Conservation (phyloP, 2,329 filamentous ascomycete species). For the Epichloe bromicola region DNA sequence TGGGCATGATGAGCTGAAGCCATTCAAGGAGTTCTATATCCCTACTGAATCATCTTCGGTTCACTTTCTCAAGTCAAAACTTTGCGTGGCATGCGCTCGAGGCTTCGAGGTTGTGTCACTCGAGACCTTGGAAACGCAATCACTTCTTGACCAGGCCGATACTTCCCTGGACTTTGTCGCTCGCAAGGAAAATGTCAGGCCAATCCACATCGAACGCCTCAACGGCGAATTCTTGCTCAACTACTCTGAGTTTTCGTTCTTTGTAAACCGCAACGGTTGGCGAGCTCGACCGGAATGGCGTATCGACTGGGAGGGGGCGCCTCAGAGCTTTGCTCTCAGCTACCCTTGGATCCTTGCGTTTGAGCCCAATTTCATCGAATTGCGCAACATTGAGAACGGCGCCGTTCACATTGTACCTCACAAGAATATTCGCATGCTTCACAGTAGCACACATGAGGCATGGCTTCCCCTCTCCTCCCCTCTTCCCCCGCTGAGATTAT, state of each 20-base stretch:
- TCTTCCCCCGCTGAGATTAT: too few relatives aligned
- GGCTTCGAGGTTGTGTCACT: constrained; percentile 96
- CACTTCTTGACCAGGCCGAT: constrained; percentile 90
- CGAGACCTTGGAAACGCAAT: constrained; percentile 96
- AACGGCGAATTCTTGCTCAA: constrained; percentile 96
- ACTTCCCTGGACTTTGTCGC: constrained; percentile 96
- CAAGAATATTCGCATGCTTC: constrained; percentile 94
- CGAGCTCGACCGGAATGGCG: constrained; percentile 90
- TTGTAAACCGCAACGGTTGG: constrained; percentile 98
- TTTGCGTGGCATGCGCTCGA: constrained; percentile 89
- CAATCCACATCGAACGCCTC: constrained; percentile 93
- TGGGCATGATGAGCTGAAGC: constrained; percentile 87
- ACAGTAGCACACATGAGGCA: constrained; percentile 94
- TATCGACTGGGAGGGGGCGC: constrained; percentile 93
- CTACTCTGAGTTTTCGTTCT: constrained; percentile 98
- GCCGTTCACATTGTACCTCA: constrained; percentile 93
- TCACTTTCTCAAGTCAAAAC: constrained; percentile 90
- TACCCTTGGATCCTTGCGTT: constrained; percentile 97
- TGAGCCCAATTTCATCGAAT: constrained; percentile 94
- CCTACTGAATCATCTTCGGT: constrained; percentile 96
- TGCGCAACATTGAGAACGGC: constrained; percentile 87
- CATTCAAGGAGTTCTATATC: constrained; percentile 98
- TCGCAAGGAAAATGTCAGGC: constrained; percentile 82
- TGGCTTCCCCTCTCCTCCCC: constrained; percentile 16
- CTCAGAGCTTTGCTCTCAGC: constrained; percentile 83